phyloP scores from a whole-genome alignment of 2,329 filamentous ascomycete species.

The Ceratocystiopsis minuta region DNA sequence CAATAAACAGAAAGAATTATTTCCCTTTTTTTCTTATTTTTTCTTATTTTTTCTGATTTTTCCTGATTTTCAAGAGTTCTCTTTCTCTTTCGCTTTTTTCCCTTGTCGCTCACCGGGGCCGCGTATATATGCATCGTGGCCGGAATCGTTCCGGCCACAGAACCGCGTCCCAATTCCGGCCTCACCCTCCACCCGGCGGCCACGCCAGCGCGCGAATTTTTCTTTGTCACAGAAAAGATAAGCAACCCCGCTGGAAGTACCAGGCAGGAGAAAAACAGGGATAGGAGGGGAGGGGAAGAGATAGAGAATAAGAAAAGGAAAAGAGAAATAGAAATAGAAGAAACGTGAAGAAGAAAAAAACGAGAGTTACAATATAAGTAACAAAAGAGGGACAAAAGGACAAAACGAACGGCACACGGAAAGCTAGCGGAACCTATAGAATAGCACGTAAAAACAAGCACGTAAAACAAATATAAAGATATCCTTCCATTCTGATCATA shows the following conservation, averaged over 20 bases:
- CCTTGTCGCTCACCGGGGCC: conserved; percentile 6
- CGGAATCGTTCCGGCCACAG: conserved; percentile 30
- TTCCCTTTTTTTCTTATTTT: not conserved
- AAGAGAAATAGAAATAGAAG: not conserved
- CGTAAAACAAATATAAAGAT: too few relatives aligned
- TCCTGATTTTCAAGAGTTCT: too few relatives aligned
- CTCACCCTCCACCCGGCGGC: conserved; percentile 3
- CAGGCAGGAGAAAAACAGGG: too few relatives aligned
- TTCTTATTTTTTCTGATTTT: not conserved
- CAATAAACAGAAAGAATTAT: too few relatives aligned
- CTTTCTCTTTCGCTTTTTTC: not conserved
- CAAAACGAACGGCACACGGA: too few relatives aligned
- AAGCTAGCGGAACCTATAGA: too few relatives aligned
- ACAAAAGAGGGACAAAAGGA: too few relatives aligned
- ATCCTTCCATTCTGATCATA: too few relatives aligned
- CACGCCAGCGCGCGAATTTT: conserved; percentile 1
- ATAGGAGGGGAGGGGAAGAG: too few relatives aligned
- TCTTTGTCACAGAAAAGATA: conserved; percentile 1
- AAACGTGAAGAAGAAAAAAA: not conserved
- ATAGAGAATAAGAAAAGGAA: not conserved
- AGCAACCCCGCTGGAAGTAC: too few relatives aligned
- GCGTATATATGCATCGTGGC: conserved; percentile 30
- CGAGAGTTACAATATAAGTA: too few relatives aligned
- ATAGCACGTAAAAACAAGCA: too few relatives aligned
- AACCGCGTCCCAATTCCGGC: conserved; percentile 5